phyloP scores from a whole-genome alignment of 345 rosid genomes.

The Schrenkiella parvula region DNA sequence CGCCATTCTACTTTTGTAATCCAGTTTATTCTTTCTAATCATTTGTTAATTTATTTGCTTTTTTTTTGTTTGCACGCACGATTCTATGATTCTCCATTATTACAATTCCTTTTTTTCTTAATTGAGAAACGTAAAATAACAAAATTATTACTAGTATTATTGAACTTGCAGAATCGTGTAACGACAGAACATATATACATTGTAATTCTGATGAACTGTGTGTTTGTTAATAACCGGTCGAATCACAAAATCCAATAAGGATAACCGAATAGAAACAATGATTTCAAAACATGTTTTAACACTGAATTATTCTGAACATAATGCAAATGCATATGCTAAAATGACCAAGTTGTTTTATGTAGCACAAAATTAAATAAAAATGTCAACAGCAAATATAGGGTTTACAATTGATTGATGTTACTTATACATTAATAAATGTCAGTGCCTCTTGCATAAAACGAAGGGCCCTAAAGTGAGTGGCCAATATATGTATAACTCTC shows the following conservation, averaged over 20 bases:
- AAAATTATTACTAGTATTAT: too few species aligned
- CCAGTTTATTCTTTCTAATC: background rate
- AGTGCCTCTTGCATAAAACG: conserved; percentile 14
- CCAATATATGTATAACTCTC: background rate
- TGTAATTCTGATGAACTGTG: background rate
- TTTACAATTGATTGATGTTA: conserved; percentile 5
- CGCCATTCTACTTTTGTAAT: background rate
- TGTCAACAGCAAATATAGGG: background rate
- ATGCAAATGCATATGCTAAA: background rate
- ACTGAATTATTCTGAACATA: background rate
- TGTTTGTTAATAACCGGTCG: background rate
- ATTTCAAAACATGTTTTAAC: background rate
- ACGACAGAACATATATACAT: too few species aligned
- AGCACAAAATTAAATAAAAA: background rate
- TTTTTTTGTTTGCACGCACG: background rate
- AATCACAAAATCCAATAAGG: background rate
- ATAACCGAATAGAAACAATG: background rate
- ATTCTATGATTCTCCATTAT: background rate
- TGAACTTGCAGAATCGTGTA: too few species aligned
- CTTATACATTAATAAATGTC: background rate
- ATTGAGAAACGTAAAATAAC: too few species aligned
- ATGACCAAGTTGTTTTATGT: background rate
- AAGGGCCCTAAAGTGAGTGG: conserved; percentile 13
- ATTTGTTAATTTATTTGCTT: background rate
- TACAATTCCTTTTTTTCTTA: background rate